Evolutionary conservation across 176 grass and related monocot genomes (phyloP), one percentile per base, ranked within the genome.

Genomic region (Avena eriantha): DNA sequence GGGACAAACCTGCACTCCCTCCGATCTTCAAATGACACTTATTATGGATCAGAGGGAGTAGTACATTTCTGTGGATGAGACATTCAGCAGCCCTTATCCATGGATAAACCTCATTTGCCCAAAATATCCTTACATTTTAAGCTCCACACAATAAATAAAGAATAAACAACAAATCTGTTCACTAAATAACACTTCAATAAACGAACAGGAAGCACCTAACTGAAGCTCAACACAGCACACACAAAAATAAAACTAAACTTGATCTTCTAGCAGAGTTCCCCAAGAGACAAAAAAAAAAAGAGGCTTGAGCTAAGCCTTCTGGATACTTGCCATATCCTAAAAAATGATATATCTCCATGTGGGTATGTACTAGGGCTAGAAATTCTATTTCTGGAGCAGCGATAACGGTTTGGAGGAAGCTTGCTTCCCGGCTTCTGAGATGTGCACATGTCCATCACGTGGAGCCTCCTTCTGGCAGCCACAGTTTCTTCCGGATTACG

Each of bases 401-500:
- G 65, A 64, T 73, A 21, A 64, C 21, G 10, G 76, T 87, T 19
- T 21, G 18, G 68, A 56, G 29, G 85, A 80, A 46, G 75, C 84
- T 85, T 10, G 5, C 53, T 89, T 84, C 46, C 31, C 26, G 69
- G 76, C 80, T 88, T 84, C 61, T 73, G 72, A 82, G 71, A 84
- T 90, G 84, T 90, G 84, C 84, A 78, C 63, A 68, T 66, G 69
- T 53, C 55, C 21, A 67, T 88, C 83, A 98, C 8, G 33, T 76
- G 12, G 91, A 89, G 83, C 86, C 45, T 92, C 54, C 81, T 81
- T 79, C 83, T 56, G 88, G 69, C 22, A 80, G 81, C 96, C 95
- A 90, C 78, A 91, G 35, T 80, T 94, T 98, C 90, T 98, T 98
- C 59, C 84, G 82, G 89, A 96, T 92, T 61, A 98, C 49, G 23